These are phyloP conservation scores for Pyrenochaeta sp. DNA, from an alignment of 2,329 filamentous ascomycete species.

Conservation along the genomic window DNA sequence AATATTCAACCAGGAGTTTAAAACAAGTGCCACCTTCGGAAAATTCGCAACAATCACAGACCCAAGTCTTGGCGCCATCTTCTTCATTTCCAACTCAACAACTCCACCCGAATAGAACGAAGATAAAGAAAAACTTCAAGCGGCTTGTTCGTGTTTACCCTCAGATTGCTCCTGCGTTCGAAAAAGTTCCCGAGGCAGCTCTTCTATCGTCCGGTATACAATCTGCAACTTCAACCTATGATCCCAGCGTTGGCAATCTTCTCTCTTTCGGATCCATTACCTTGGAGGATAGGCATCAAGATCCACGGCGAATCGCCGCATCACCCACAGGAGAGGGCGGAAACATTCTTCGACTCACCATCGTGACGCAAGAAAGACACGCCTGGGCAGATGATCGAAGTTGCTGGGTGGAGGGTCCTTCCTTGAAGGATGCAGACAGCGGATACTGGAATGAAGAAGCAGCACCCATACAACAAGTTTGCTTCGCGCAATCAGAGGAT, in stretches of 20 bases:
- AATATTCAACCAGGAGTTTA: conserved; percentile 32
- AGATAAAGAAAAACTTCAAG: conserved; percentile 19
- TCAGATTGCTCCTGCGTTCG: conserved; percentile 31
- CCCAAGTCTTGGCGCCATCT: conserved; percentile 25
- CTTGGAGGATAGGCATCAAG: conserved; percentile 48
- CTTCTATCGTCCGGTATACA: conserved; percentile 38
- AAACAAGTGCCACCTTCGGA: conserved; percentile 33
- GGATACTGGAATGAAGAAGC: conserved; percentile 64
- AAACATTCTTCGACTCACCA: conserved; percentile 64
- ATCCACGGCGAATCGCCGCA: conserved; percentile 37
- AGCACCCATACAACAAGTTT: conserved; percentile 62
- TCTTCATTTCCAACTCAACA: conserved; percentile 5
- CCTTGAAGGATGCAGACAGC: conserved; percentile 54
- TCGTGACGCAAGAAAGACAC: conserved; percentile 60
- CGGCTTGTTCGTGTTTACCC: conserved; percentile 27
- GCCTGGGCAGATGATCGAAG: conserved; percentile 61
- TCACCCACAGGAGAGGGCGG: conserved; percentile 62
- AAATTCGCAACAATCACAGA: conserved; percentile 15
- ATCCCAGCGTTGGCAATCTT: conserved; percentile 53
- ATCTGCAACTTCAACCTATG: conserved; percentile 42
- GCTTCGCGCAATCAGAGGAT: conserved; percentile 56
- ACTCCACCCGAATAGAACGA: conserved; percentile 8
- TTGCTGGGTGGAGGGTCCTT: conserved; percentile 57
- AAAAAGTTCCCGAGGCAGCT: conserved; percentile 31
- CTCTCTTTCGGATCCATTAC: conserved; percentile 66